These are phyloP conservation scores for Globisporangium uncinulatum DNA, from an alignment of 352 stramenopile genomes.

Conservation along the genomic window DNA sequence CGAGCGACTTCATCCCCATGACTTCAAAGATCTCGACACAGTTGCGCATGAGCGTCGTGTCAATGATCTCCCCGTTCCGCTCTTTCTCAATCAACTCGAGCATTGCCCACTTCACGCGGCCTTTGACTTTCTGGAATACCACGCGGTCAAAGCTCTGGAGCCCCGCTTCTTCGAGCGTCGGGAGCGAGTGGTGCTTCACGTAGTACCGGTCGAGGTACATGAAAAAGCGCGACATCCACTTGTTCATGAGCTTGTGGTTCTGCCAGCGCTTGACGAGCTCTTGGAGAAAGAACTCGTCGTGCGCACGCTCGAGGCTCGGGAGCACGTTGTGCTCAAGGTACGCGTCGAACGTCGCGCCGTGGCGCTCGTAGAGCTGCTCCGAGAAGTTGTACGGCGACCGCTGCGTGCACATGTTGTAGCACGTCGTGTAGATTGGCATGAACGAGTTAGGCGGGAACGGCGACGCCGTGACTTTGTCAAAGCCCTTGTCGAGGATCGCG, in stretches of 20 bases:
- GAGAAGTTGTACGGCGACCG: constrained; percentile 99
- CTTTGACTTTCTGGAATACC: constrained; percentile 83
- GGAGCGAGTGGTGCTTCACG: constrained; percentile 96
- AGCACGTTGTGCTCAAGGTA: constrained; percentile 91
- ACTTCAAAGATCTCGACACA: constrained; percentile 98
- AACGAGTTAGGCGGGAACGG: constrained; percentile 81
- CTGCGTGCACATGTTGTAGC: constrained; percentile 99
- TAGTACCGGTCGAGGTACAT: constrained; percentile 99
- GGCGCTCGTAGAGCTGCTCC: constrained; percentile 97
- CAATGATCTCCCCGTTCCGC: constrained; percentile 96
- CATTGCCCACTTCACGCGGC: constrained; percentile 85
- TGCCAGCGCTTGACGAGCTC: constrained; percentile 96
- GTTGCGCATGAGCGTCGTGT: constrained; percentile 95
- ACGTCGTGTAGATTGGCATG: constrained; percentile 90
- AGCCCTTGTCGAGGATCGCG: constrained; percentile 80
- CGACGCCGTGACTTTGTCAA: constrained; percentile 76
- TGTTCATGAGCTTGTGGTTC: constrained; percentile 99
- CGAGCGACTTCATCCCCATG: constrained; percentile 95
- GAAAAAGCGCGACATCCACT: constrained; percentile 99
- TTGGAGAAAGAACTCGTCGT: constrained; percentile 94
- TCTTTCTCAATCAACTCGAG: constrained; percentile 97
- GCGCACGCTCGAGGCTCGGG: constrained; percentile 80
- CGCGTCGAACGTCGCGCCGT: constrained; percentile 89
- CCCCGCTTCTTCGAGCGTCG: constrained; percentile 91
- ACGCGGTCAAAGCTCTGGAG: constrained; percentile 81